Evolutionary conservation across 2,329 filamentous ascomycete genomes (phyloP), one percentile per base, ranked within the genome.

Genomic region (Fusarium goolgardi): DNA sequence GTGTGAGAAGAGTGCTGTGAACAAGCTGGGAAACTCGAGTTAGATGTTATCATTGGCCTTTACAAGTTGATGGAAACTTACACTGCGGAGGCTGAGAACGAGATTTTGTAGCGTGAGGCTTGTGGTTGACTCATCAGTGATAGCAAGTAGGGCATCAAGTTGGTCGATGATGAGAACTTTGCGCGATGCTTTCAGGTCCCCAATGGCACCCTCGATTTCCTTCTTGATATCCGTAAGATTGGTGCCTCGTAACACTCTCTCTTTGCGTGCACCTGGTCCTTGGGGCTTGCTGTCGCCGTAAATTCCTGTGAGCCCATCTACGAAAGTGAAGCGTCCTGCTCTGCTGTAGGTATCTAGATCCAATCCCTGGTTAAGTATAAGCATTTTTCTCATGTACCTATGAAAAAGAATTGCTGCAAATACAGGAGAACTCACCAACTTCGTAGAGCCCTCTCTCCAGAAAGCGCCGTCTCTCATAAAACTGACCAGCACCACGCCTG

Each of bases 401-500:
- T 25, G 21, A 27, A 13, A 10, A 10, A 18, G 16, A 58, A 20
- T 27, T 15, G 6, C 16, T 31, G 20, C 16, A 25, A 23, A 12
- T 21, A 40, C 18, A 6, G 10, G 29, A 10, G n/a, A 31, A 37
- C 72, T 63, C 55, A 92, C 91, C 74, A 93, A 78, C 77, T 90
- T 90, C 54, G 87, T 85, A 3, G 85, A 85, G 50, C 92, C 90
- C 5, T 90, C 86, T 65, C 83, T 88, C 93, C 94, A 97, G 75
- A 97, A 96, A 2, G 86, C 81, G 67, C 85, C 86, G 72, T 95
- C 91, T 63, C 92, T 86, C 79, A 97, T 81, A 79, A 96, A 97
- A 80, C 92, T 96, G 59, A 96, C 88, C 5, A 97, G 82, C 5
- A 97, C 83, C 1, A 97, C 85, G 50, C 82, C 84, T 27, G 78